Conservation (phyloP, 257 asterid genomes). For the Henckelia pumila region DNA sequence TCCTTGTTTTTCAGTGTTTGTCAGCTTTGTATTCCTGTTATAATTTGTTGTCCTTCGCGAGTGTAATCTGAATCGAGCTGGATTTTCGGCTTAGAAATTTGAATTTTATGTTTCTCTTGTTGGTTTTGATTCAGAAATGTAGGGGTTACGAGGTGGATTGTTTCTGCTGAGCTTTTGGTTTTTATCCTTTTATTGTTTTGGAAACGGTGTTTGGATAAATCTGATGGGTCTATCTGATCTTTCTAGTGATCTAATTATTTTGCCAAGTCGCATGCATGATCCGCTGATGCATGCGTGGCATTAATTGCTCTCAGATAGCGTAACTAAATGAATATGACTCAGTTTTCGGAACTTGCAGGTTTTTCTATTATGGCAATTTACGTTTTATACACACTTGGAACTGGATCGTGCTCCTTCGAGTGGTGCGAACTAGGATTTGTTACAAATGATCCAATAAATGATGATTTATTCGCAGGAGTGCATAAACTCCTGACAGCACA, state of each 20-base stretch:
- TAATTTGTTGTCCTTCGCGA: conserved; percentile 4
- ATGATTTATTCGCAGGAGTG: conserved; percentile 3
- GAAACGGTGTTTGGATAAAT: conserved; percentile 20
- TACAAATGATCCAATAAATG: background rate
- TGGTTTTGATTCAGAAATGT: conserved; percentile 27
- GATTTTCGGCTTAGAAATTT: conserved; percentile 1
- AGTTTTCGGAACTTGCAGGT: conserved; percentile 15
- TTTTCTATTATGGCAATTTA: conserved; percentile 16
- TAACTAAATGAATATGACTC: conserved; percentile 16
- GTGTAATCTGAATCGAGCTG: conserved; percentile 22
- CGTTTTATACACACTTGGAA: conserved; percentile 7
- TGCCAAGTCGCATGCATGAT: conserved; percentile 19
- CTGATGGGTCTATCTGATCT: background rate
- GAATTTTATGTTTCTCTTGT: conserved; percentile 15
- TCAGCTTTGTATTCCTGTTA: background rate
- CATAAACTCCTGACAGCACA: background rate
- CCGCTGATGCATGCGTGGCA: conserved; percentile 25
- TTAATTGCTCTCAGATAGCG: background rate
- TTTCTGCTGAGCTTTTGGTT: conserved; percentile 22
- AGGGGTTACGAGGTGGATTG: conserved; percentile 22
- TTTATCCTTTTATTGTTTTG: conserved; percentile 3
- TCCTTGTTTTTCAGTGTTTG: background rate
- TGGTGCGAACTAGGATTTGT: background rate
- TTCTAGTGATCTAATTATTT: background rate
- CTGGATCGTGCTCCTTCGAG: conserved; percentile 11